phyloP scores from a whole-genome alignment of 805 yeast genomes.

The Torulaspora quercuum region DNA sequence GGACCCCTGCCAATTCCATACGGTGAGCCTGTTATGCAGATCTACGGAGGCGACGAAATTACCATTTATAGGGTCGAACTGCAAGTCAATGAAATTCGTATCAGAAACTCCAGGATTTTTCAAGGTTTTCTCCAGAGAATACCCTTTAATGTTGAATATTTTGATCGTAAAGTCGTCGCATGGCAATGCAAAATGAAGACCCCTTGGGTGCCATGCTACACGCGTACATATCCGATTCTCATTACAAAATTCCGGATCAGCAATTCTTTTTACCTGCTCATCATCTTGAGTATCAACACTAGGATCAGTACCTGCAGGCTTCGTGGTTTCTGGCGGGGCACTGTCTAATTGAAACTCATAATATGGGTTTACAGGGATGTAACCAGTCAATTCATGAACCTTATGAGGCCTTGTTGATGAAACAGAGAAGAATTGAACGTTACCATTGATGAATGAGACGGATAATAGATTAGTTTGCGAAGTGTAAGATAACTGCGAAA shows the following conservation, averaged over 20 bases:
- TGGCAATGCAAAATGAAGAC: conserved; percentile 67
- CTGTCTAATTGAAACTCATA: conserved; percentile 31
- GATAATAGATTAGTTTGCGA: conserved; percentile 54
- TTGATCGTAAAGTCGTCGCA: conserved; percentile 47
- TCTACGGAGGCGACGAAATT: conserved; percentile 57
- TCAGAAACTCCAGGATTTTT: conserved; percentile 12
- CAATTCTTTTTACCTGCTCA: conserved; percentile 35
- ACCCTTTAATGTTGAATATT: conserved; percentile 38
- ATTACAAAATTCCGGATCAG: conserved; percentile 34
- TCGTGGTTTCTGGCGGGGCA: conserved; percentile 9
- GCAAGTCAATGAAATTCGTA: conserved; percentile 46
- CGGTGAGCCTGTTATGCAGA: conserved; percentile 45
- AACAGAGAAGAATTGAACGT: conserved; percentile 48
- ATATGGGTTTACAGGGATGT: conserved; percentile 36
- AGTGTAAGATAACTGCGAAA: conserved; percentile 54
- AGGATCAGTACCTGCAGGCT: conserved; percentile 28
- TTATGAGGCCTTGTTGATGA: conserved; percentile 54
- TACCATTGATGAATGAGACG: conserved; percentile 58
- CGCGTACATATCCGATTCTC: conserved; percentile 49
- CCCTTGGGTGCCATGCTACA: conserved; percentile 68
- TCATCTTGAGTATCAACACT: conserved; percentile 42
- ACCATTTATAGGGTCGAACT: conserved; percentile 58
- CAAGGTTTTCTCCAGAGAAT: conserved; percentile 27
- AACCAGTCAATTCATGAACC: conserved; percentile 43
- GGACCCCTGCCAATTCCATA: conserved; percentile 52